Evolutionary conservation across 345 rosid species (phyloP).

Genomic region (Fremontodendron californicum): DNA sequence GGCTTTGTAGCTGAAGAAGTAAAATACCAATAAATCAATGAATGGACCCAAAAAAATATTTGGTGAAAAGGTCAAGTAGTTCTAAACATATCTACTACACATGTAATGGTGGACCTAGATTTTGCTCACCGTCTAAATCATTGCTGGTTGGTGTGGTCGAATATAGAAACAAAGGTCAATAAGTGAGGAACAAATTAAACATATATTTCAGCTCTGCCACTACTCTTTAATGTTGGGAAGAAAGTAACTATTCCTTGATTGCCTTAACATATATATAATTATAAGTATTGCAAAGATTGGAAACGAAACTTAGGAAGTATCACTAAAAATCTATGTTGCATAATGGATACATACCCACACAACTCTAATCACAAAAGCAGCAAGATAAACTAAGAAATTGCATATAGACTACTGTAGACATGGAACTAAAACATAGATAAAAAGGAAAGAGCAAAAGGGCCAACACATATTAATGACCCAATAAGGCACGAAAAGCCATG

Average conservation of each 20-base stretch:
- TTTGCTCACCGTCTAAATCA: background rate
- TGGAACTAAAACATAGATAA: background rate
- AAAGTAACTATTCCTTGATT: background rate
- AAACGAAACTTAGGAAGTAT: background rate
- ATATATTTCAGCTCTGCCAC: background rate
- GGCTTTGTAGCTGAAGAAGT: too few species aligned
- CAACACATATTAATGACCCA: background rate
- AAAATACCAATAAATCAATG: background rate
- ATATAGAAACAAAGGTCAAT: background rate
- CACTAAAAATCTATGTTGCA: background rate
- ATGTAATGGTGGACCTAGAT: background rate
- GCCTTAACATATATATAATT: background rate
- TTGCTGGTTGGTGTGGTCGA: background rate
- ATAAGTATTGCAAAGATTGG: background rate
- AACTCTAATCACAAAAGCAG: background rate
- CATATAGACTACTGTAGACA: slow-evolving; percentile 1
- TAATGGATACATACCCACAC: background rate
- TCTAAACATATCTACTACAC: background rate
- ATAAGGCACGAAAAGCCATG: background rate
- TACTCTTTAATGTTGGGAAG: background rate
- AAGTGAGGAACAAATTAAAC: background rate
- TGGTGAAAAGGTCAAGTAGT: background rate
- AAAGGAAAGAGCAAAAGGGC: background rate
- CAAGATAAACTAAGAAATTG: background rate
- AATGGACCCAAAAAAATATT: background rate